Percentiles rank a stretch among this genome's conserved stretches.
Evolutionary conservation across 1,139 yeast species (phyloP).

Genomic region (Candida tunisiensis): DNA sequence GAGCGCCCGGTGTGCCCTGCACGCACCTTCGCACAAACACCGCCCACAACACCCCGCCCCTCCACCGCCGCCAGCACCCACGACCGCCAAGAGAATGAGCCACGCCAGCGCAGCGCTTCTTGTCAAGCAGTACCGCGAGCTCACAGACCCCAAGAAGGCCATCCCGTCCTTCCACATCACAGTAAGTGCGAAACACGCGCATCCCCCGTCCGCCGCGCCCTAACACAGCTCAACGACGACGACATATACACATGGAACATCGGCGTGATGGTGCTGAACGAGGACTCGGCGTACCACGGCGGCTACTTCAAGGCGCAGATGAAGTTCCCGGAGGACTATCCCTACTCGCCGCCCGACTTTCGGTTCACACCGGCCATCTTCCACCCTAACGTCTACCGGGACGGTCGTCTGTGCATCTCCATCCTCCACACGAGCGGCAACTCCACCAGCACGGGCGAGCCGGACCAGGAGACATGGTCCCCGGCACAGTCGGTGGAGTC

Average conservation of each 20-base stretch:
- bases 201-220: background rate
- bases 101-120: conserved; percentile 77
- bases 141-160: conserved; percentile 84
- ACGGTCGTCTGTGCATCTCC: conserved; percentile 85
- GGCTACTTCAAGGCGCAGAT: conserved; percentile 92
- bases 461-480: conserved; percentile 76
- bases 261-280: conserved; percentile 82
- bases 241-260: conserved; percentile 81
- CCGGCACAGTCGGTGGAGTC: conserved; percentile 94
- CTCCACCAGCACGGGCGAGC: conserved; percentile 69
- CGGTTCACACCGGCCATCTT: conserved; percentile 88
- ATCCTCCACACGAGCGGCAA: conserved; percentile 85
- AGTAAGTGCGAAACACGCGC: conserved; percentile 9
- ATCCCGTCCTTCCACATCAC: conserved; percentile 83
- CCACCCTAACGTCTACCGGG: conserved; percentile 90
- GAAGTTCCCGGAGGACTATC: conserved; percentile 85
- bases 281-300: conserved; percentile 84
- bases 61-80: too few relatives aligned
- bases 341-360: conserved; percentile 82
- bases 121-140: conserved; percentile 86
- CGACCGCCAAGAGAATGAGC: too few relatives aligned
- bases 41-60: too few relatives aligned
- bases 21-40: too few relatives aligned
- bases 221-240: conserved; percentile 59
- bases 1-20: too few relatives aligned